Evolutionary conservation across 441 rosid genomes (phyloP), one percentile per base, ranked within the genome.

Genomic region (Breynia disticha): DNA sequence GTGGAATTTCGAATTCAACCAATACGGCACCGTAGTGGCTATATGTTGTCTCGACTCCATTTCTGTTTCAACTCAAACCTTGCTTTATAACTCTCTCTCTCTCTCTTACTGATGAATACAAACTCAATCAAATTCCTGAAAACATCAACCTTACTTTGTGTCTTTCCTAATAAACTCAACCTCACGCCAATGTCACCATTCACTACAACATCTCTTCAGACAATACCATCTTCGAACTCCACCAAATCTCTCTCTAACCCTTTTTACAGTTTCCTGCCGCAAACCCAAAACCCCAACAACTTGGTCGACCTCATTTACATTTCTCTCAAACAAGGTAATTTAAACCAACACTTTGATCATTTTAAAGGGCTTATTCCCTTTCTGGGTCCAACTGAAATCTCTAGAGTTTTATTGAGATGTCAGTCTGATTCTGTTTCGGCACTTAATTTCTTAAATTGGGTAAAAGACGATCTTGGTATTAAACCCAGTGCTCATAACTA

Each of bases 381-480:
- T 63, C 68, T 90, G 73, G 84, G 84, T 62, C 11, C 73, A 47
- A 57, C 59, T 64, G 90, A 87, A 63, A 77, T 90, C 61, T 76
- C 88, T 8, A 80, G 91, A 79, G 91, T 90, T 57, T 57, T 90
- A 62, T 70, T 84, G 65, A 72, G 96, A 72, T 84, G 84, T 63
- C 96, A 87, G 16, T 84, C 97, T 22, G 96, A 90, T 71, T 56
- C 77, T 48, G 19, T 60, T 60, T 74, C 80, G 8, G 91, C 95
- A 37, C 71, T 78, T 37, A 37, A 76, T 10, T 84, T 90, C 83
- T 90, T 90, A 53, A 69, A 59, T 19, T 90, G 96, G 96, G 86
- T 87, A 1, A 79, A 67, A 67, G 56, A 59, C 49, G 95, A 84
- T 68, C 54, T 83, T 57, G 80, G 77, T 51, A 63, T 74, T 46